Evolutionary conservation across 179 eudicot species (phyloP).

Genomic region (Heliamphora pulchella): DNA sequence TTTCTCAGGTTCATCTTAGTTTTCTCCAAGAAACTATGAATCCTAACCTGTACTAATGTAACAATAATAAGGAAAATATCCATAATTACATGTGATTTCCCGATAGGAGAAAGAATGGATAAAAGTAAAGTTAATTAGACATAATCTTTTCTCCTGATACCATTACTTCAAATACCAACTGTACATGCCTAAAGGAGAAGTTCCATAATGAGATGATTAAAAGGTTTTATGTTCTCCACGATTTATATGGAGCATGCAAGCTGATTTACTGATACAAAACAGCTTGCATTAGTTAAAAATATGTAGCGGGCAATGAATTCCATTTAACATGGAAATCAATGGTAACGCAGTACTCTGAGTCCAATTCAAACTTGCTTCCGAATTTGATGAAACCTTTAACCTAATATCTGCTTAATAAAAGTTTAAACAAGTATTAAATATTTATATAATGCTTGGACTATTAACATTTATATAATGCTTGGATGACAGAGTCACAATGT

Average conservation of each 20-base stretch:
- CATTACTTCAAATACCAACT: not conserved
- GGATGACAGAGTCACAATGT: not conserved
- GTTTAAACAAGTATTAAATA: not conserved
- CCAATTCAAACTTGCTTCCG: not conserved
- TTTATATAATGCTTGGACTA: not conserved
- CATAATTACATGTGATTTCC: not conserved
- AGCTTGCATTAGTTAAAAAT: not conserved
- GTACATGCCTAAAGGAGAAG: not conserved
- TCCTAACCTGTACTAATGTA: conserved; percentile 43
- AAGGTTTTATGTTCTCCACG: not conserved
- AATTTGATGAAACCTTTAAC: not conserved
- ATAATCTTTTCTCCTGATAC: not conserved
- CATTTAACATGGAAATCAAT: not conserved
- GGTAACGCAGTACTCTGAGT: not conserved
- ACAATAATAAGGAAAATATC: not conserved
- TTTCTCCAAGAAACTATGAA: conserved; percentile 74
- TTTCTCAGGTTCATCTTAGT: conserved; percentile 38
- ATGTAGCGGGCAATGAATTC: not conserved
- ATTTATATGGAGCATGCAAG: not conserved
- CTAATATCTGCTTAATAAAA: not conserved
- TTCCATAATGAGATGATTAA: not conserved
- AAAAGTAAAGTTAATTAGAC: not conserved
- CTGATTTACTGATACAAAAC: not conserved
- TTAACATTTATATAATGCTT: not conserved
- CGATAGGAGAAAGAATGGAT: not conserved